A percentile compares a stretch with the other conserved stretches of the same genome.
Conservation (phyloP, 2,329 filamentous ascomycete genomes). For the Colletotrichum spaethianum region DNA sequence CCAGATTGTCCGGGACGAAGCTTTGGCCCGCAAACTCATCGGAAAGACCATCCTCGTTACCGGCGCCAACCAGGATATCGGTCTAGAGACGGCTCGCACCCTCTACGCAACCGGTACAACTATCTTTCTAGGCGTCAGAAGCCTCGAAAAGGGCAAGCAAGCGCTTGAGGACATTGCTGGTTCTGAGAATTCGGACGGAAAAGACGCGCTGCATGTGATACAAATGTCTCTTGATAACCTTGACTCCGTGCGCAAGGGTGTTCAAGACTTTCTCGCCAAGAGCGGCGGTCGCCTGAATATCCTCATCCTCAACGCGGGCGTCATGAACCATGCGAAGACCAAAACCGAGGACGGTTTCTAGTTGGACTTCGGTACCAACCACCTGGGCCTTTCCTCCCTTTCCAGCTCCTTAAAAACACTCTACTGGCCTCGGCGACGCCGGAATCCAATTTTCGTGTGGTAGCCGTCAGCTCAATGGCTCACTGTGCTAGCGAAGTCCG, state of each 20-base stretch:
- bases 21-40: slow-evolving; percentile 36
- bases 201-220: slow-evolving; percentile 5
- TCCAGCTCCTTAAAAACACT: slow-evolving; percentile 62
- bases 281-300: slow-evolving; percentile 45
- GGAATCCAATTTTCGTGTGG: slow-evolving; percentile 60
- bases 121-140: slow-evolving; percentile 54
- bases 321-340: slow-evolving; percentile 36
- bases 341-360: slow-evolving; percentile 44
- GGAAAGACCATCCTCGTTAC: slow-evolving; percentile 56
- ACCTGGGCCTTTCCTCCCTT: slow-evolving; percentile 67
- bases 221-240: slow-evolving; percentile 38
- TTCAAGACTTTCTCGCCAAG: slow-evolving; percentile 48
- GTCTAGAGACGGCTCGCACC: slow-evolving; percentile 55
- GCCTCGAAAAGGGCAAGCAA: slow-evolving; percentile 50
- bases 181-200: background rate
- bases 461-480: slow-evolving; percentile 59
- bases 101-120: slow-evolving; percentile 54
- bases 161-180: slow-evolving; percentile 44
- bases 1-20: slow-evolving; percentile 38
- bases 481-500: slow-evolving; percentile 54
- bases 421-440: slow-evolving; percentile 57
- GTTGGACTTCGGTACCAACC: slow-evolving; percentile 65
- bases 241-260: slow-evolving; percentile 45
- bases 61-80: slow-evolving; percentile 55
- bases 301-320: slow-evolving; percentile 57